A percentile compares a stretch with the other conserved stretches of the same genome.
These are phyloP conservation scores for Dryas octopetala DNA, from an alignment of 306 rosid genomes.

Conservation along the genomic window DNA sequence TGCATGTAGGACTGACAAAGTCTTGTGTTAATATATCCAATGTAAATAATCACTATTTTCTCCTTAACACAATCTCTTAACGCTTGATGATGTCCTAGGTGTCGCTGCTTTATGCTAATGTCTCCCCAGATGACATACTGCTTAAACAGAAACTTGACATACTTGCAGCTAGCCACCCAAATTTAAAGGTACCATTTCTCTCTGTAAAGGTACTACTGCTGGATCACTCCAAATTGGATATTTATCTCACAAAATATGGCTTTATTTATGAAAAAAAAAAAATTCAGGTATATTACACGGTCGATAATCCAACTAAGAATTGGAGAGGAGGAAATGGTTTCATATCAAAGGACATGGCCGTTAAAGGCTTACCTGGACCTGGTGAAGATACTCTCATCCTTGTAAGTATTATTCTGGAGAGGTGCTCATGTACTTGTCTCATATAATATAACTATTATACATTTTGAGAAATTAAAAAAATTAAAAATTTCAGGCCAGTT, in stretches of 20 bases:
- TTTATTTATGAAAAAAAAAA: conserved; percentile 7
- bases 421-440: background rate
- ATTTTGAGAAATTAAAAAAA: too few relatives aligned
- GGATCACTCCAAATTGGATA: conserved; percentile 15
- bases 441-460: background rate
- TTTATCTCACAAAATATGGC: conserved; percentile 2
- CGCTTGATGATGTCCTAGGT: conserved; percentile 53
- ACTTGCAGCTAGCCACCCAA: conserved; percentile 82
- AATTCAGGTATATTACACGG: conserved; percentile 74
- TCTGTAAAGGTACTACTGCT: background rate
- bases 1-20: too few relatives aligned
- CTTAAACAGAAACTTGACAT: conserved; percentile 90
- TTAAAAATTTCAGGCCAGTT: background rate
- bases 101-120: conserved; percentile 78
- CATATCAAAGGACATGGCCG: conserved; percentile 76
- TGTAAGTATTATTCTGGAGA: conserved; percentile 52
- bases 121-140: conserved; percentile 91
- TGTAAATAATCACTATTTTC: background rate
- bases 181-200: conserved; percentile 63
- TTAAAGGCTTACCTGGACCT: conserved; percentile 89
- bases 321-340: conserved; percentile 94
- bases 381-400: conserved; percentile 72
- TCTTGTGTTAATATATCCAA: conserved; percentile 12
- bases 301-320: conserved; percentile 72
- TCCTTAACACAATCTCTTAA: conserved; percentile 4